These are phyloP conservation scores for Vitis hybrid DNA, from an alignment of 177 flowering plant genomes.

Conservation along the genomic window DNA sequence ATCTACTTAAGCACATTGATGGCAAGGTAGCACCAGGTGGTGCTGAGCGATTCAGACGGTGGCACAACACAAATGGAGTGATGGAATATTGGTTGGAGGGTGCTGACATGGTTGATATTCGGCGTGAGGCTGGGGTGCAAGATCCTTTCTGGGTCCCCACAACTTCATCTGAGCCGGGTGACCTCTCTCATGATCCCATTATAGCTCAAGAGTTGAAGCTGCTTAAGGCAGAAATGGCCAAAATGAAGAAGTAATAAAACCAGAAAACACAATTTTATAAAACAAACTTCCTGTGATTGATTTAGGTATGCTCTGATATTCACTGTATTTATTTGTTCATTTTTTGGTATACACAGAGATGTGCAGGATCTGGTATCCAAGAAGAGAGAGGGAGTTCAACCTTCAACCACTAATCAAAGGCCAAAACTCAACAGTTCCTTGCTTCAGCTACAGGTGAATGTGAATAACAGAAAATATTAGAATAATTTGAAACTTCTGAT, in stretches of 20 bases:
- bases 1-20: constrained; percentile 87
- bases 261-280: not conserved
- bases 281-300: no score
- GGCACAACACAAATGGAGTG: constrained; percentile 78
- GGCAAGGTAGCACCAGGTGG: constrained; percentile 77
- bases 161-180: constrained; percentile 61
- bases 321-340: not conserved
- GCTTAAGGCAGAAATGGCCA: constrained; percentile 52
- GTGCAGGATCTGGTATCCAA: constrained; percentile 21
- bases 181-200: constrained; percentile 37
- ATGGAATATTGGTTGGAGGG: constrained; percentile 98
- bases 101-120: constrained; percentile 58
- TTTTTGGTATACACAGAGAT: constrained; percentile 19
- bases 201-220: constrained; percentile 47
- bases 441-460: not conserved
- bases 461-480: no score
- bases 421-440: constrained; percentile 7
- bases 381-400: constrained; percentile 25
- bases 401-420: constrained; percentile 10
- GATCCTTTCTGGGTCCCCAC: constrained; percentile 81
- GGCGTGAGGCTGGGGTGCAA: constrained; percentile 72
- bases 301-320: not conserved
- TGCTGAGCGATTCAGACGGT: constrained; percentile 64
- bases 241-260: constrained; percentile 46
- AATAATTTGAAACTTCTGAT: not conserved